phyloP scores from a whole-genome alignment of 2,329 filamentous ascomycete genomes.

The Calonectria leucothoes region DNA sequence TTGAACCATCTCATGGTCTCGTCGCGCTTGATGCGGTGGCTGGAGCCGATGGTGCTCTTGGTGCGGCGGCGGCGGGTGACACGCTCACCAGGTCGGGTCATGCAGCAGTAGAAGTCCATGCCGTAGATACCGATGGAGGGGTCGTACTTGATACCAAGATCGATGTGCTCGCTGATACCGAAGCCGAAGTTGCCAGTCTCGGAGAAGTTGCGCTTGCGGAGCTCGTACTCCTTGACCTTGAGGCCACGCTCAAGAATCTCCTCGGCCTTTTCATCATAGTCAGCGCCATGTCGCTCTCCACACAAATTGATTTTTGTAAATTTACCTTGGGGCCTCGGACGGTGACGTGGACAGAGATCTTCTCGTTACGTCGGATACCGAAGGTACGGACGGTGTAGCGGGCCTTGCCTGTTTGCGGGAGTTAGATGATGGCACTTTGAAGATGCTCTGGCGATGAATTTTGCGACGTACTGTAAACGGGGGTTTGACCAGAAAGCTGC shows the following conservation, averaged over 20 bases:
- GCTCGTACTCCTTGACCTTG: slow-evolving; percentile 99
- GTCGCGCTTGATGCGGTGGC: slow-evolving; percentile 91
- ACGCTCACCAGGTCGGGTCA: slow-evolving; percentile 99
- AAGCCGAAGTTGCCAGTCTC: slow-evolving; percentile 99
- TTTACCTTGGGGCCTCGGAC: slow-evolving; percentile 88
- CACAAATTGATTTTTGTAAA: slow-evolving; percentile 6
- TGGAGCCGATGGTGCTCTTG: slow-evolving; percentile 86
- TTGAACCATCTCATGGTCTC: slow-evolving; percentile 99
- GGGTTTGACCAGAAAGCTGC: slow-evolving; percentile 99
- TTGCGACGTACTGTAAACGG: slow-evolving; percentile 89
- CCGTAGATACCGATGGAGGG: slow-evolving; percentile 98
- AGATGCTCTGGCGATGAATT: slow-evolving; percentile 10
- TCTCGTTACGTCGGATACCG: slow-evolving; percentile 99
- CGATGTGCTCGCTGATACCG: slow-evolving; percentile 99
- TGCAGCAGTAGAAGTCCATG: slow-evolving; percentile 99
- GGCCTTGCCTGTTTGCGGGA: slow-evolving; percentile 81
- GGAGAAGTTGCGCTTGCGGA: slow-evolving; percentile 99
- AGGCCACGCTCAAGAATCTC: slow-evolving; percentile 99
- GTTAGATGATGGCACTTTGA: slow-evolving; percentile 31
- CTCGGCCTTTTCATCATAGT: slow-evolving; percentile 74
- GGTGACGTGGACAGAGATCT: slow-evolving; percentile 99
- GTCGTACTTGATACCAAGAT: slow-evolving; percentile 99
- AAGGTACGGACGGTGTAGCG: slow-evolving; percentile 99
- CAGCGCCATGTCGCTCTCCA: slow-evolving; percentile 28
- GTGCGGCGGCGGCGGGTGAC: slow-evolving; percentile 93